Base-by-base conservation (phyloP, 2,329 filamentous ascomycete species). In the Aureobasidium leucospermi region DNA sequence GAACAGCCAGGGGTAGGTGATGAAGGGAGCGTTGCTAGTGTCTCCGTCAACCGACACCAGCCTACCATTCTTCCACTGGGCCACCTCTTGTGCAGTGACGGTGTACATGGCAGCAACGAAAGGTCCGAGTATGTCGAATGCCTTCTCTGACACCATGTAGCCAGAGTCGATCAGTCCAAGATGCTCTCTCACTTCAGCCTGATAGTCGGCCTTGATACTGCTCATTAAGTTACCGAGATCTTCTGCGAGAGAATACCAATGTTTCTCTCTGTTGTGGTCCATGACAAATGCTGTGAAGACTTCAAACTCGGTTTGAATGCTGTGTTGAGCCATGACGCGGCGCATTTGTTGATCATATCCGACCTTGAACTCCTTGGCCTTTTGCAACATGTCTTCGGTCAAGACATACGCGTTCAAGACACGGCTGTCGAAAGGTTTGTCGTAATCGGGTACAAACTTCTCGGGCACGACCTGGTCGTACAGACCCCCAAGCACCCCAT, bases 1-100 rank as follows among this genome's bases (percentile, higher is more conserved):
- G 64, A 97, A 96, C 1, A 97, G 77, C 94, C 94, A 99, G 0
- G 94, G 93, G 66, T 96, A 97, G 61, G 87, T 94, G 66, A 96
- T 94, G 8, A 97, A 76, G 0, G 94, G 93, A 79, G 91, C 87
- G 2, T 76, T 74, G 8, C 76, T 76, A 8, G 15, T 15, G 15
- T 60, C 2, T 77, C 67, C 10, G 72, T 74, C 67, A 74, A 70
- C 23, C 73, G 69, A 11, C 69, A 66, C 73, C n/a, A 70, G 60
- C 2, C 71, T 70, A 38, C 85, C 81, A 19, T 76, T 71, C 4
- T 87, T 71, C 0, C 86, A 86, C 31, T 79, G 74, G 15, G 79
- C 78, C 34, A 89, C 80, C 68, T 96, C 85, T 56, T 86, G 78
- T 39, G 86, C 83, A 0, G 93, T 96, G 29, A 95, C 83, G 19